A percentile compares a stretch with the other conserved stretches of the same genome.
These are phyloP conservation scores for Chlorella sorokiniana DNA, from an alignment of 139 green algal genomes.

Conservation along the genomic window DNA sequence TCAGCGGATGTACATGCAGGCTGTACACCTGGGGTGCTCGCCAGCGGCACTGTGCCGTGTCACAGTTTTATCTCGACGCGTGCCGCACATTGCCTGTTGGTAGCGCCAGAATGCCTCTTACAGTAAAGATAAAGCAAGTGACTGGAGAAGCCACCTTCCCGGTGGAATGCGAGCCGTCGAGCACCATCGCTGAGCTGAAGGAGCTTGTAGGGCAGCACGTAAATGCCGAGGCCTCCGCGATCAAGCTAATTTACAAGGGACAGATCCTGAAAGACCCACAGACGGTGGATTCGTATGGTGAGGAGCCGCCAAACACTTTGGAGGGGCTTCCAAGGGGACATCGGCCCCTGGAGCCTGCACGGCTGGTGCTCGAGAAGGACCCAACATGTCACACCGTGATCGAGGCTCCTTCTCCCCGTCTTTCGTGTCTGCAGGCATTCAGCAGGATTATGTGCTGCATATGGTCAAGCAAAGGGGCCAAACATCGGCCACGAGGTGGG, in stretches of 20 bases:
- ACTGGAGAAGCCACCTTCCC: conserved; percentile 33
- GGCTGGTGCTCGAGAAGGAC: not conserved
- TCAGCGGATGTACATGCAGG: too few relatives aligned
- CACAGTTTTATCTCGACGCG: too few relatives aligned
- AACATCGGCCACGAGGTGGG: conserved; percentile 4
- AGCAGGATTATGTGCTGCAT: conserved; percentile 72
- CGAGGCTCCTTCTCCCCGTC: not conserved
- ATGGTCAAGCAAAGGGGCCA: conserved; percentile 51
- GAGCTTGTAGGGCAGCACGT: conserved; percentile 52
- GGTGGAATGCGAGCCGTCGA: conserved; percentile 27
- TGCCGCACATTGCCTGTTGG: not conserved
- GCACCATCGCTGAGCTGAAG: conserved; percentile 81
- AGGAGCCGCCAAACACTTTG: too few relatives aligned
- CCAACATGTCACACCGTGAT: not conserved
- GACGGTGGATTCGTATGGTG: conserved; percentile 83
- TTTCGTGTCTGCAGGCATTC: conserved; percentile 59
- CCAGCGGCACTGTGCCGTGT: too few relatives aligned
- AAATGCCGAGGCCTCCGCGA: conserved; percentile 49
- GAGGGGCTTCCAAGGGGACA: too few relatives aligned
- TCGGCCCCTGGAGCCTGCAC: too few relatives aligned
- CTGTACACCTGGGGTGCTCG: too few relatives aligned
- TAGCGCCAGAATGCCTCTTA: not conserved
- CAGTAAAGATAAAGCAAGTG: conserved; percentile 23
- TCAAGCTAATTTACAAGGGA: conserved; percentile 93
- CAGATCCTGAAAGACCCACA: conserved; percentile 92